A percentile compares a stretch with the other conserved stretches of the same genome.
Evolutionary conservation across 768 basidiomycete species (phyloP).

Genomic region (Suillus tomentosus): DNA sequence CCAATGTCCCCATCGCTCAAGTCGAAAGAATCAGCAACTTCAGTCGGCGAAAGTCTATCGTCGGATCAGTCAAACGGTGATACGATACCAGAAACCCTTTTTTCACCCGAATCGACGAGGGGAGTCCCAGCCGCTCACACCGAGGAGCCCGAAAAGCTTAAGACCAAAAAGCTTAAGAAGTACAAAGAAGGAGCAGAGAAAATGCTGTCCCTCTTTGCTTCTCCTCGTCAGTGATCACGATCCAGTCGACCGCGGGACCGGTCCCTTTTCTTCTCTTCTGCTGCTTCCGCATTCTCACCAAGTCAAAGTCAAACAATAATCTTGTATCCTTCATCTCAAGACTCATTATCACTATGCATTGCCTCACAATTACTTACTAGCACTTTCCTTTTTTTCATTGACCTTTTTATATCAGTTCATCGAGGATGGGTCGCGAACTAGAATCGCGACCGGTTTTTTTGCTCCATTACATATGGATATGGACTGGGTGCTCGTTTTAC

Average conservation of each 20-base stretch:
- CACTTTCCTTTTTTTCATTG: conserved; percentile 17
- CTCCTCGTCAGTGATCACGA: conserved; percentile 53
- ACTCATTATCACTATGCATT: conserved; percentile 35
- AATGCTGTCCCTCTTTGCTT: conserved; percentile 78
- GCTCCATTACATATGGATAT: conserved; percentile 26
- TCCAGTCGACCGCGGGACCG: conserved; percentile 23
- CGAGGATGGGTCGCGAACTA: conserved; percentile 26
- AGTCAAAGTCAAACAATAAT: conserved; percentile 20
- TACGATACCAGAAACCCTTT: conserved; percentile 25
- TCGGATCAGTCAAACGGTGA: conserved; percentile 72
- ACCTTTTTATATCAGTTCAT: conserved; percentile 16
- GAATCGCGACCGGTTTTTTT: conserved; percentile 20
- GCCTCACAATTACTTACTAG: conserved; percentile 21
- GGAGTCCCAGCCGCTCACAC: conserved; percentile 26
- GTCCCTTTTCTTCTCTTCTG: conserved; percentile 16
- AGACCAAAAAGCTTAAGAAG: conserved; percentile 79
- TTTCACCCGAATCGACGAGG: conserved; percentile 36
- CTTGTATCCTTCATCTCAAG: conserved; percentile 25
- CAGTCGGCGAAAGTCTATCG: conserved; percentile 71
- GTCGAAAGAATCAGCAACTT: conserved; percentile 78
- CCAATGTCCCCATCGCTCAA: conserved; percentile 68
- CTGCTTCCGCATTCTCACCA: background rate
- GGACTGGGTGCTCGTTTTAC: conserved; percentile 27
- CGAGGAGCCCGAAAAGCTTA: conserved; percentile 59
- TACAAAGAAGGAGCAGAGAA: conserved; percentile 90